Evolutionary conservation across 306 rosid genomes (phyloP).

Genomic region (Citrullus mucosospermus): DNA sequence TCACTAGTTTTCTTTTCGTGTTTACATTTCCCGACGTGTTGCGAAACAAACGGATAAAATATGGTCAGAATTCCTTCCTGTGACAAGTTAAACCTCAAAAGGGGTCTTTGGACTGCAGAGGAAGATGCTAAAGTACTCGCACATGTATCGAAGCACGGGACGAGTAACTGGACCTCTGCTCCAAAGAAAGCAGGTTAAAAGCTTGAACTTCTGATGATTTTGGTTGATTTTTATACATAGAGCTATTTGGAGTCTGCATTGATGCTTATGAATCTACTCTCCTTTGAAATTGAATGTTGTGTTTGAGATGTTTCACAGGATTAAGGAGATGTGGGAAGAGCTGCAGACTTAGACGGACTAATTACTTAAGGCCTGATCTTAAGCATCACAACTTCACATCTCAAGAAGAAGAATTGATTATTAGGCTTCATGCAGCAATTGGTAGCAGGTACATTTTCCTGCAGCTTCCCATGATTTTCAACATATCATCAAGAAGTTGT

Average conservation of each 20-base stretch:
- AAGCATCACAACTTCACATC: constrained; percentile 56
- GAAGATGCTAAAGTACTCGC: constrained; percentile 54
- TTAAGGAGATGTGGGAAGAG: constrained; percentile 68
- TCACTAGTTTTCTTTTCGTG: constrained; percentile 4
- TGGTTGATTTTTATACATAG: background rate
- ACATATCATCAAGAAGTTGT: background rate
- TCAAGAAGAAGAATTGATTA: constrained; percentile 74
- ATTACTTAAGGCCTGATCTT: constrained; percentile 40
- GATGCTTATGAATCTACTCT: background rate
- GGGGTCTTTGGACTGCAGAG: constrained; percentile 35
- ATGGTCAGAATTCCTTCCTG: constrained; percentile 51
- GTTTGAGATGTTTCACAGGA: constrained; percentile 29
- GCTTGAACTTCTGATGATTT: background rate
- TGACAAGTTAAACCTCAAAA: constrained; percentile 45
- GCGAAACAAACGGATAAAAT: constrained; percentile 1
- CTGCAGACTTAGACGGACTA: constrained; percentile 60
- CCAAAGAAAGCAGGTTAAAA: constrained; percentile 55
- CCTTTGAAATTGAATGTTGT: background rate
- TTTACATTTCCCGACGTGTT: background rate
- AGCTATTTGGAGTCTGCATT: background rate
- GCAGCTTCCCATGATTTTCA: background rate
- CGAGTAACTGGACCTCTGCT: constrained; percentile 44
- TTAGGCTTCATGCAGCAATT: constrained; percentile 88
- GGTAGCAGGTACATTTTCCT: constrained; percentile 66
- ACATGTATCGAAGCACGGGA: constrained; percentile 44